These are phyloP conservation scores for Rhynchosporium agropyri DNA, from an alignment of 2,329 filamentous ascomycete genomes.

Conservation along the genomic window DNA sequence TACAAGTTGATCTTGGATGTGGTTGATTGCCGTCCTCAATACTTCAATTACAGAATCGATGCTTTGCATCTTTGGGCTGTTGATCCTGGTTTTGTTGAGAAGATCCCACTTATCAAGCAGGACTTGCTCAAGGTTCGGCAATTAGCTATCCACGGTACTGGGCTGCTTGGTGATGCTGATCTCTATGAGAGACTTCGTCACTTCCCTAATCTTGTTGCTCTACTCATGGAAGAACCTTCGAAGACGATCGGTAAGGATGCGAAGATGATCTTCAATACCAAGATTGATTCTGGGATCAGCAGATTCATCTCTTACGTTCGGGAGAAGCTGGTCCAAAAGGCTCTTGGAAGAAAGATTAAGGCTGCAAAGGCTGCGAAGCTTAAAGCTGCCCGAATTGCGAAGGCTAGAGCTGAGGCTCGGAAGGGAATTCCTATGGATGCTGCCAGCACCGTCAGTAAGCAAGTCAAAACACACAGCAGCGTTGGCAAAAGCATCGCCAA, in stretches of 20 bases:
- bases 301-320: neutral
- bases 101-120: neutral
- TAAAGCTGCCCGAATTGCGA: neutral
- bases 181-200: neutral
- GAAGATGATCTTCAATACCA: neutral
- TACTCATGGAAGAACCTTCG: neutral
- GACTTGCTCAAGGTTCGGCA: slow-evolving; percentile 1
- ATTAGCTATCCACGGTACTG: neutral
- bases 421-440: no score
- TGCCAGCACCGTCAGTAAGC: no score
- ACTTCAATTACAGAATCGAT: neutral
- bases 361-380: neutral
- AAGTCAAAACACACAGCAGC: no score
- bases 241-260: neutral
- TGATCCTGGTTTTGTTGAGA: neutral
- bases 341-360: neutral
- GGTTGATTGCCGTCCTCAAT: slow-evolving; percentile 3
- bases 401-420: no score
- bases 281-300: neutral
- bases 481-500: no score
- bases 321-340: neutral
- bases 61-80: slow-evolving; percentile 6
- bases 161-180: neutral
- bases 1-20: slow-evolving; percentile 5
- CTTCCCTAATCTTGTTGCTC: neutral